A percentile compares a stretch with the other conserved stretches of the same genome.
Evolutionary conservation across 2,329 filamentous ascomycete genomes (phyloP).

Genomic region (Microcyclosporella mali): DNA sequence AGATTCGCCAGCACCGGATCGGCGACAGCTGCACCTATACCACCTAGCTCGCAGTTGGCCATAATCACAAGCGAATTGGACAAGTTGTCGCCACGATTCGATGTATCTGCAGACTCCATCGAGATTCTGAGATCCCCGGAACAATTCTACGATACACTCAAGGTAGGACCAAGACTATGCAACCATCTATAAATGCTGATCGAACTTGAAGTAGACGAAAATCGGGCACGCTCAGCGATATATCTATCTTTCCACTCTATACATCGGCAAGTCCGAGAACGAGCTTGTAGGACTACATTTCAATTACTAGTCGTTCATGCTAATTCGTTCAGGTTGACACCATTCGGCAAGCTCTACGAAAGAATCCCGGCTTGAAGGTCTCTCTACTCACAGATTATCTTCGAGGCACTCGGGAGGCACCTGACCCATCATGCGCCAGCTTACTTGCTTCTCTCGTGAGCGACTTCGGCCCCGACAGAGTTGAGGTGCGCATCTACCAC

Average conservation of each 20-base stretch:
- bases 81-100: slow-evolving; percentile 82
- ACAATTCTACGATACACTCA: slow-evolving; percentile 89
- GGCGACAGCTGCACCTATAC: slow-evolving; percentile 14
- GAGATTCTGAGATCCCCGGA: slow-evolving; percentile 69
- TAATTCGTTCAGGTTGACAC: slow-evolving; percentile 57
- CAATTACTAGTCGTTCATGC: background rate
- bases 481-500: slow-evolving; percentile 96
- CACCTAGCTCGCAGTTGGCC: slow-evolving; percentile 49
- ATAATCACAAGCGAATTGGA: slow-evolving; percentile 70
- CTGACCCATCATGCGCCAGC: slow-evolving; percentile 78
- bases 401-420: slow-evolving; percentile 84
- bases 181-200: slow-evolving; percentile 6
- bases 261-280: slow-evolving; percentile 88
- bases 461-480: slow-evolving; percentile 76
- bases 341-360: slow-evolving; percentile 65
- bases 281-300: slow-evolving; percentile 57
- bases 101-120: slow-evolving; percentile 74
- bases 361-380: slow-evolving; percentile 69
- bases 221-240: slow-evolving; percentile 71
- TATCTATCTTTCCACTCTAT: slow-evolving; percentile 91
- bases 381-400: slow-evolving; percentile 89
- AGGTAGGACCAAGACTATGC: slow-evolving; percentile 51
- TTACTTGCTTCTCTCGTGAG: slow-evolving; percentile 74
- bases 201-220: slow-evolving; percentile 53
- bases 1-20: slow-evolving; percentile 23